phyloP scores from a whole-genome alignment of 441 rosid species.

The Euphorbia celastroides region DNA sequence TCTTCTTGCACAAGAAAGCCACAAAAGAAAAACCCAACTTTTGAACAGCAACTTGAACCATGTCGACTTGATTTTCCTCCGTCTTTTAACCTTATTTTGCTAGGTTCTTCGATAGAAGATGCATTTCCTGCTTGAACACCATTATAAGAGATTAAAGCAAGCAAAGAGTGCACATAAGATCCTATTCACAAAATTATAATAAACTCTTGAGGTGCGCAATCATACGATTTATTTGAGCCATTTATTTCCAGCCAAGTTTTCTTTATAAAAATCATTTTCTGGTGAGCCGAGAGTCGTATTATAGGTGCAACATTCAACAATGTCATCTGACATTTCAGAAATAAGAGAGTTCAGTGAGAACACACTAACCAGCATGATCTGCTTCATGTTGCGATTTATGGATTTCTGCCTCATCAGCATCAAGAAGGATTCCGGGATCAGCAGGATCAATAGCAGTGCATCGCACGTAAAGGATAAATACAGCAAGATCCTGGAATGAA shows the following conservation, averaged over 20 bases:
- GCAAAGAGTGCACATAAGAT: constrained; percentile 5
- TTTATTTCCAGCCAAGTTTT: neutral
- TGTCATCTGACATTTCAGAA: neutral
- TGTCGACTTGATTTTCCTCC: constrained; percentile 37
- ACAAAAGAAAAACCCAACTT: constrained; percentile 51
- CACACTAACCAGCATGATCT: constrained; percentile 39
- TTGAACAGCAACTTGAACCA: constrained; percentile 44
- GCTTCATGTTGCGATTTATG: constrained; percentile 48
- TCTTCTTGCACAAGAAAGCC: constrained; percentile 58
- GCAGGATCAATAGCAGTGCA: constrained; percentile 95
- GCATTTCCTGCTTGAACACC: constrained; percentile 43
- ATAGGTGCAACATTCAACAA: neutral
- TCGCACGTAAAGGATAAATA: constrained; percentile 70
- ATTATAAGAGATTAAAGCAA: constrained; percentile 11
- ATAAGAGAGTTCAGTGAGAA: constrained; percentile 10
- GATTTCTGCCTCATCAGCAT: constrained; percentile 41
- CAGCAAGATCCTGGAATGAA: constrained; percentile 55
- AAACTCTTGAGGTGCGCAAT: neutral
- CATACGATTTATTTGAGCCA: too few species aligned
- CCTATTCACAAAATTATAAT: neutral
- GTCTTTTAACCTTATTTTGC: constrained; percentile 35
- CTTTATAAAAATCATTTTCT: neutral
- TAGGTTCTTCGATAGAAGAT: constrained; percentile 45
- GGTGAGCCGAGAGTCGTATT: constrained; percentile 1
- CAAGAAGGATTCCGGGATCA: constrained; percentile 79